A percentile compares a stretch with the other conserved stretches of the same genome.
These are phyloP conservation scores for Tetracentron sinense DNA, from an alignment of 164 flowering plant genomes.

Conservation along the genomic window DNA sequence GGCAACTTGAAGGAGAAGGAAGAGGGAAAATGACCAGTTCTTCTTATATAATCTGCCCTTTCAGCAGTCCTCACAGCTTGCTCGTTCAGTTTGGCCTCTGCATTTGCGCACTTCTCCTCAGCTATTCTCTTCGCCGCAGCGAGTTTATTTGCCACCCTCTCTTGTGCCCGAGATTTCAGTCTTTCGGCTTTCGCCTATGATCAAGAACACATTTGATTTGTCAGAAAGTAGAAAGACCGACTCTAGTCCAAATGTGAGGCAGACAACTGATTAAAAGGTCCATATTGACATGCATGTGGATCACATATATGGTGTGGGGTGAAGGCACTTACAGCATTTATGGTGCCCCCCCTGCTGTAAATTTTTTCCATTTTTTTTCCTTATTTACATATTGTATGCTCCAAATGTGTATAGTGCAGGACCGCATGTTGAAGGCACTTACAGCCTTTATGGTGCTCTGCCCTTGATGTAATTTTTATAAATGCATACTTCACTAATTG, in stretches of 20 bases:
- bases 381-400: no score
- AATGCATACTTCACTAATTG: no score
- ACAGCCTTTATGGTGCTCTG: no score
- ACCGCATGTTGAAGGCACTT: no score
- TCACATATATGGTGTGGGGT: no score
- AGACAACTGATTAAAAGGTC: no score
- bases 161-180: constrained; percentile 78
- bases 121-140: constrained; percentile 79
- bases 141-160: constrained; percentile 64
- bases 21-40: constrained; percentile 85
- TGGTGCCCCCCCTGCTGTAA: no score
- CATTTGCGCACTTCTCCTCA: constrained; percentile 83
- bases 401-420: no score
- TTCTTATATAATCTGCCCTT: constrained; percentile 79
- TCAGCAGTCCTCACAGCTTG: constrained; percentile 74
- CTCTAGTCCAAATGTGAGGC: neutral
- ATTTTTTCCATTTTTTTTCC: no score
- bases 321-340: no score
- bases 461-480: no score
- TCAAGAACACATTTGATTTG: neutral
- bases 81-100: constrained; percentile 79
- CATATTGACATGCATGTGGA: no score
- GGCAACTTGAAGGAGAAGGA: constrained; percentile 75
- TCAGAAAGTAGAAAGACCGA: neutral
- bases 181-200: constrained; percentile 80